A percentile compares a stretch with the other conserved stretches of the same genome.
Evolutionary conservation across 306 rosid species (phyloP).

Genomic region (Fragaria ananassa): DNA sequence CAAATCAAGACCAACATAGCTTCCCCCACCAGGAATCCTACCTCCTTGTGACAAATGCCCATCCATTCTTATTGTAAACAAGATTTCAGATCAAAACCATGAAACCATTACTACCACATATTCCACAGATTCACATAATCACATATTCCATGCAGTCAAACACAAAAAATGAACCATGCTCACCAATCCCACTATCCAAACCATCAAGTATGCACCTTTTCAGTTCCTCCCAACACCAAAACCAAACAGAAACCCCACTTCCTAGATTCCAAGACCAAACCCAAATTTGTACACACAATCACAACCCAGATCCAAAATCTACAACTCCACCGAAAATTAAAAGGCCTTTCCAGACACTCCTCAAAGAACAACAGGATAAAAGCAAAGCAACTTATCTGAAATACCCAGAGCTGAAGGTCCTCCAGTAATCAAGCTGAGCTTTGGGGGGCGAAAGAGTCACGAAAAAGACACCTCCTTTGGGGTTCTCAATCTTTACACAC

Average conservation of each 20-base stretch:
- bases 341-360: not conserved
- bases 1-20: slow-evolving; percentile 71
- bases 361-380: slow-evolving; percentile 17
- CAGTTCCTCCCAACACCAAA: slow-evolving; percentile 20
- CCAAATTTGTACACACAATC: not conserved
- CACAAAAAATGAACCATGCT: slow-evolving; percentile 27
- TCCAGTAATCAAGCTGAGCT: slow-evolving; percentile 29
- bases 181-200: slow-evolving; percentile 22
- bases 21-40: slow-evolving; percentile 53
- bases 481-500: slow-evolving; percentile 3
- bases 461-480: slow-evolving; percentile 22
- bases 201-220: slow-evolving; percentile 21
- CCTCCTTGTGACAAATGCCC: slow-evolving; percentile 75
- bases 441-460: slow-evolving; percentile 22
- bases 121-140: not conserved
- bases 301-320: slow-evolving; percentile 15
- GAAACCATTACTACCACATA: slow-evolving; percentile 23
- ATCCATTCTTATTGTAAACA: slow-evolving; percentile 61
- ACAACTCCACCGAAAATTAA: slow-evolving; percentile 15
- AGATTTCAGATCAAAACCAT: slow-evolving; percentile 34
- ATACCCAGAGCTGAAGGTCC: slow-evolving; percentile 29
- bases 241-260: slow-evolving; percentile 19
- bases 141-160: not conserved
- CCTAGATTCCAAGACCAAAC: slow-evolving; percentile 1
- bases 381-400: slow-evolving; percentile 39